Base-by-base conservation (phyloP, 345 rosid genomes). In the Isatis tinctoria region DNA sequence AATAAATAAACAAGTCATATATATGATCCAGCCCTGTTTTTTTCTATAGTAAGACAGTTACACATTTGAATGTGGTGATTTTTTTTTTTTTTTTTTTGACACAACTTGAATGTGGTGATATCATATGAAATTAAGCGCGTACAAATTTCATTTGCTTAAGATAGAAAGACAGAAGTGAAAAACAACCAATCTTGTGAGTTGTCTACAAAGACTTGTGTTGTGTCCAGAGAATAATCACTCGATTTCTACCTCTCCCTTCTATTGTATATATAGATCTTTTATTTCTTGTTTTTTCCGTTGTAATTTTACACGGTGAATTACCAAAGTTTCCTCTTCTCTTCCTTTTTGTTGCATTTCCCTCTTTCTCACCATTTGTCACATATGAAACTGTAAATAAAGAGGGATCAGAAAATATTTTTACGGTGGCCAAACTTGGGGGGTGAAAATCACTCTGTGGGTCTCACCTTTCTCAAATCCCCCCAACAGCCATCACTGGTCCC, bases 221-320 rank as follows among this genome's bases (percentile, higher is more conserved):
- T 70, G 67, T 54, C 72, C 80, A 70, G 75, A 76, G 70, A 76
- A 63, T 53, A 69, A 76, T 35, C 66, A 69, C 66, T 62, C 54
- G 59, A 61, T 64, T 64, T 70, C 18, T 26, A 6, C 54, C 8
- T 43, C 43, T 64, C 51, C 37, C 39, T 13, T 69, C 13, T 45
- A 32, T 51, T 27, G 48, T 71, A 69, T 70, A 53, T 63, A 70
- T 76, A 44, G 45, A 8, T 57, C 72, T 48, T 17, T 16, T 0
- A 35, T 65, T 77, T 64, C 35, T 76, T 62, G 80, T 65, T 77
- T 44, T 64, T 65, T 65, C 72, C 13, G 80, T 77, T 77, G 67
- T 64, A 70, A 57, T 0, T 77, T 39, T 59, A 16, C 59, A 64
- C 45, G 48, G 39, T 8, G 48, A 65, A 58, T 71, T 70, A 58